Base-by-base conservation (phyloP, 345 rosid species). In the Salix arbutifolia region DNA sequence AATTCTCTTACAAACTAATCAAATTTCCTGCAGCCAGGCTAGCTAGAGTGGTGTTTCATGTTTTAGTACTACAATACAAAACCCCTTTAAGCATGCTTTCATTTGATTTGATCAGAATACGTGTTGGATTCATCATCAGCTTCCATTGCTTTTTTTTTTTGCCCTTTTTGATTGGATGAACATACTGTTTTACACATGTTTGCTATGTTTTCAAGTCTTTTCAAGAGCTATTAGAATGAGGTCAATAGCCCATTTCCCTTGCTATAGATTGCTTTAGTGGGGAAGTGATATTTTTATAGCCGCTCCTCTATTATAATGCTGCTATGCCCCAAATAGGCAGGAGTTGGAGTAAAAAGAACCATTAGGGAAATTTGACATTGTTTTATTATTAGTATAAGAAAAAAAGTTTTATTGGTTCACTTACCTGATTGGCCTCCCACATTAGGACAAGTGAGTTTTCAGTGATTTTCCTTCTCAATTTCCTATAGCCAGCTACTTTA, bases 121-220 rank as follows among this genome's bases (percentile, higher is more conserved):
- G 2, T 80, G 81, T 89, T 89, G 89, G 84, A 77, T 83, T 81
- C 90, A 78, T 64, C 73, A 81, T 89, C 89, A 81, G 81, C 89
- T 73, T 68, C 86, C 91, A 87, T 83, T 77, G 42, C 16, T 77
- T 79, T 40, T 5, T 79, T 40, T 5, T 74, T 77, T 42, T 82
- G 78, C 81, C 38, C 62, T 48, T 62, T 33, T 67, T 81, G 73
- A 80, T 78, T 76, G 66, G 69, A 50, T 62, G 38, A 28, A 65
- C 31, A 40, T 72, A 38, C 8, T 33, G 23, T 31, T 58, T 75
- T 71, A 52, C 38, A 19, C 77, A 75, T 67, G 50, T 10, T 78
- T 74, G 66, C 65, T 72, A 56, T 77, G 68, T 68, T 77, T 76
- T 77, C 71, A 73, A 52, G 75, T 76, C 67, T 48, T 17, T n/a